These are phyloP conservation scores for Candida nanaspora DNA, from an alignment of 805 yeast genomes.

Conservation along the genomic window DNA sequence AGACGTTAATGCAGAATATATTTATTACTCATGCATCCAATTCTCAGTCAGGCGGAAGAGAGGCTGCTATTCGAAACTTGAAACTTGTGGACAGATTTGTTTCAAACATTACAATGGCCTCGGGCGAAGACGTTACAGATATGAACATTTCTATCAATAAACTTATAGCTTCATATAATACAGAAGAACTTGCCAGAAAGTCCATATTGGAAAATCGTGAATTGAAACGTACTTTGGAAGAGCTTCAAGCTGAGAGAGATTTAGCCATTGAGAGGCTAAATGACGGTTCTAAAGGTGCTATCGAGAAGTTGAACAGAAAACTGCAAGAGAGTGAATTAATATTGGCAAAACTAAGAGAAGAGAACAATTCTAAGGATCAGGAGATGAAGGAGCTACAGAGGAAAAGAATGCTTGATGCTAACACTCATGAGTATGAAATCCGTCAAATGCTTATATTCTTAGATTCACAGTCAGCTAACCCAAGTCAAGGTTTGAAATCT, in stretches of 20 bases:
- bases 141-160: constrained; percentile 72
- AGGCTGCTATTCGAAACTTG: constrained; percentile 40
- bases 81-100: constrained; percentile 49
- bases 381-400: constrained; percentile 61
- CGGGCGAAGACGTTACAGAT: constrained; percentile 54
- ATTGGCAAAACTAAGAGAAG: constrained; percentile 50
- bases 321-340: constrained; percentile 56
- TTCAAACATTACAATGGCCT: constrained; percentile 44
- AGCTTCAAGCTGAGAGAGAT: constrained; percentile 30
- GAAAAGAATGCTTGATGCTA: constrained; percentile 56
- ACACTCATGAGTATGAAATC: constrained; percentile 70
- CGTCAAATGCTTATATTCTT: constrained; percentile 62
- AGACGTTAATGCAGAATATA: constrained; percentile 60
- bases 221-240: constrained; percentile 29
- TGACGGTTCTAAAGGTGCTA: constrained; percentile 71
- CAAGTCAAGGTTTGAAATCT: no score
- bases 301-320: constrained; percentile 53
- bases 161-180: constrained; percentile 62
- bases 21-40: constrained; percentile 44
- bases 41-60: constrained; percentile 35
- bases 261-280: constrained; percentile 19
- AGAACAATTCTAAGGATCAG: constrained; percentile 49
- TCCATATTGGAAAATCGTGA: constrained; percentile 46
- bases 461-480: constrained; percentile 33
- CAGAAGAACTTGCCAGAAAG: constrained; percentile 79